Conservation (phyloP, 129 eudicot genomes). For the Smallanthus sonchifolius region DNA sequence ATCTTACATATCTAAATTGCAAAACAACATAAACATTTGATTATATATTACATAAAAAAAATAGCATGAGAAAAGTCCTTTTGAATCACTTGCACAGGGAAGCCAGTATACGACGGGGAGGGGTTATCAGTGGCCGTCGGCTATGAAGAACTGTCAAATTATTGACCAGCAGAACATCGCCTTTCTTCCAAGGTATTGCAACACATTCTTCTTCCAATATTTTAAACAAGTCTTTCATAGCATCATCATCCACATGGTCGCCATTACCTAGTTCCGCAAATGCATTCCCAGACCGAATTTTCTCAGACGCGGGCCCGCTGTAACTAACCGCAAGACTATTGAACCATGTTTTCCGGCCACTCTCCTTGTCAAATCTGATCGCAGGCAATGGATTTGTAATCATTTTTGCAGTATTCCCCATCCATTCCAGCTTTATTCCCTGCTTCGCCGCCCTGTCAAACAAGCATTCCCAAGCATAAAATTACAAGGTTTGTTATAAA, state of each 20-base stretch:
- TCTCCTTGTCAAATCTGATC: slow-evolving; percentile 40
- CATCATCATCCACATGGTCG: slow-evolving; percentile 47
- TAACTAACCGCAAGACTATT: slow-evolving; percentile 54
- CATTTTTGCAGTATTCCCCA: slow-evolving; percentile 37
- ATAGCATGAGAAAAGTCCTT: neutral
- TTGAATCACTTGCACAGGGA: slow-evolving; percentile 60
- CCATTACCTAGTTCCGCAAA: slow-evolving; percentile 68
- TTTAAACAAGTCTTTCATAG: slow-evolving; percentile 41
- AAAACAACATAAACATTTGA: neutral
- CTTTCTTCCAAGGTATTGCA: slow-evolving; percentile 75
- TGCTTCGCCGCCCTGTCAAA: slow-evolving; percentile 65
- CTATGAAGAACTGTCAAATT: slow-evolving; percentile 81
- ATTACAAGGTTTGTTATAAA: no score
- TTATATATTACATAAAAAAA: neutral
- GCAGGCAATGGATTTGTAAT: slow-evolving; percentile 70
- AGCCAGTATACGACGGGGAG: slow-evolving; percentile 76
- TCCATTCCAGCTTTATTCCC: slow-evolving; percentile 81
- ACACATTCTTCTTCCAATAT: slow-evolving; percentile 72
- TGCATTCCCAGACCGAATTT: slow-evolving; percentile 29
- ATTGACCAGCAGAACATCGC: slow-evolving; percentile 65
- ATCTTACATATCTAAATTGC: no score
- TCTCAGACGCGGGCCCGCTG: slow-evolving; percentile 45
- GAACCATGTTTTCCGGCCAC: slow-evolving; percentile 74
- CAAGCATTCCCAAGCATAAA: neutral
- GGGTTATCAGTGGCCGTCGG: slow-evolving; percentile 48